These are phyloP conservation scores for Selenicereus undatus DNA, from an alignment of 148 eudicot species.

Conservation along the genomic window DNA sequence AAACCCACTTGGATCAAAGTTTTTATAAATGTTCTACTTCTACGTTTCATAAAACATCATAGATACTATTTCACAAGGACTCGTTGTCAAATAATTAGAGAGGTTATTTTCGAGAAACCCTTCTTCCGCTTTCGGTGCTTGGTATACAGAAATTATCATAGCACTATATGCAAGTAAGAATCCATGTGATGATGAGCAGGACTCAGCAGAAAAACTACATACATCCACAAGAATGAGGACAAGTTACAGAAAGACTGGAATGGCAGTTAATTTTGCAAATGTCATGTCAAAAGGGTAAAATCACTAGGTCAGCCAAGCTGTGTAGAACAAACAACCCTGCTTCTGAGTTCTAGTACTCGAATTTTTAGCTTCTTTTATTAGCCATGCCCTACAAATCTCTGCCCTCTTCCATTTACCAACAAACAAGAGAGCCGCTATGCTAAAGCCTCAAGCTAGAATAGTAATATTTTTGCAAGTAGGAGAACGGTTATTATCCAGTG, in stretches of 20 bases:
- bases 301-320: background rate
- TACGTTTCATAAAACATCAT: no score
- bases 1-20: no score
- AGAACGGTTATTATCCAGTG: background rate
- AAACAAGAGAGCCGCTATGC: background rate
- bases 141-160: no score
- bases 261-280: background rate
- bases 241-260: no score
- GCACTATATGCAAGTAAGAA: background rate
- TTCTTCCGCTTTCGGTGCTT: no score
- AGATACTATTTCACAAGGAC: no score
- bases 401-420: background rate
- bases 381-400: background rate
- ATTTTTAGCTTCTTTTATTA: background rate
- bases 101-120: no score
- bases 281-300: constrained; percentile 3
- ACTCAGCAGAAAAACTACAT: no score
- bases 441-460: background rate
- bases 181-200: constrained; percentile 6
- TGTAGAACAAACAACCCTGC: background rate
- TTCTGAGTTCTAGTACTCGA: background rate
- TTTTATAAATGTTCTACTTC: no score
- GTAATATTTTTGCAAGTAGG: background rate
- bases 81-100: no score
- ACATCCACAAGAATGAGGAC: no score